These are phyloP conservation scores for Vararia minispora DNA, from an alignment of 768 basidiomycete species.

Conservation along the genomic window DNA sequence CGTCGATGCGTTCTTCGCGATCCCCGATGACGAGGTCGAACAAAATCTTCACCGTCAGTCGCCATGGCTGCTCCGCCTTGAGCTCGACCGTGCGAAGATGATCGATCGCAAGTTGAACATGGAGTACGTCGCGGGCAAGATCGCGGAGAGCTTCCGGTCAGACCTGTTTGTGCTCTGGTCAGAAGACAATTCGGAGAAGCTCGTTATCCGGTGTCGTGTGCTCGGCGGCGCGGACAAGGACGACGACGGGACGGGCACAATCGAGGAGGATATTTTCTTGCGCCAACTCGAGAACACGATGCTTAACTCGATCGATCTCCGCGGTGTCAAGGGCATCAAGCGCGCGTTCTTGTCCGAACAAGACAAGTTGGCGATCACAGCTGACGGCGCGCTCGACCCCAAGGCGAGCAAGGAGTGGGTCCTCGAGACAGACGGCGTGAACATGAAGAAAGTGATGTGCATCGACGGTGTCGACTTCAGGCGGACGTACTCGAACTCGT, in stretches of 20 bases:
- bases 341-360: constrained; percentile 91
- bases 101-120: constrained; percentile 94
- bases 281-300: constrained; percentile 94
- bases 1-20: constrained; percentile 98
- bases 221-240: constrained; percentile 77
- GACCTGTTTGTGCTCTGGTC: constrained; percentile 98
- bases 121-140: constrained; percentile 87
- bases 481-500: constrained; percentile 94
- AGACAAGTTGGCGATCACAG: constrained; percentile 56
- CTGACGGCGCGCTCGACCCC: constrained; percentile 55
- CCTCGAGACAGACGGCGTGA: constrained; percentile 93
- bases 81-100: constrained; percentile 95
- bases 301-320: constrained; percentile 89
- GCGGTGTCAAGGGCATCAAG: constrained; percentile 84
- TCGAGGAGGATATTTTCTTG: constrained; percentile 94
- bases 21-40: constrained; percentile 95
- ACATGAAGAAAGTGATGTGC: constrained; percentile 90
- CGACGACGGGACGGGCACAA: constrained; percentile 59
- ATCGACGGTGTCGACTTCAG: constrained; percentile 91
- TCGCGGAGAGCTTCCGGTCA: constrained; percentile 89
- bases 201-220: constrained; percentile 94
- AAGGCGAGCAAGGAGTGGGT: constrained; percentile 83
- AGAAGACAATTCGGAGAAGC: constrained; percentile 96
- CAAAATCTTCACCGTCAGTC: constrained; percentile 85
- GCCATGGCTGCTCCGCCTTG: constrained; percentile 94